phyloP scores from a whole-genome alignment of 106 monocot genomes.

The Posidonia australis region DNA sequence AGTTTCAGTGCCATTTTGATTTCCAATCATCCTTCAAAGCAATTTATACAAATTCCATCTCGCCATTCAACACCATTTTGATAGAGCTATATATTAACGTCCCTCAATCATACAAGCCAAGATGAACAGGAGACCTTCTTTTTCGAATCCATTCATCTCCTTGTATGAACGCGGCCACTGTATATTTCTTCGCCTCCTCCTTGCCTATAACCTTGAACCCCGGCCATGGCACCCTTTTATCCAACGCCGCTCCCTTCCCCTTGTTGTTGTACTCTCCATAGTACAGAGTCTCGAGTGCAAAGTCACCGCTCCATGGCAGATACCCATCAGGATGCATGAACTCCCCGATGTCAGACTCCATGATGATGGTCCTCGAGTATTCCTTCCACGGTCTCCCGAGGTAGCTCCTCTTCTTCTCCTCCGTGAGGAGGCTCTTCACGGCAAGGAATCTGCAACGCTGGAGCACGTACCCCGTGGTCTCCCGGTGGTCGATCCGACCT shows the following conservation, averaged over 20 bases:
- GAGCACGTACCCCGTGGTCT: slow-evolving; percentile 39
- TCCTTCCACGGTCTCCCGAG: slow-evolving; percentile 78
- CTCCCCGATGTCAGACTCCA: slow-evolving; percentile 53
- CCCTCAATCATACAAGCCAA: background rate
- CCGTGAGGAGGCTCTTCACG: slow-evolving; percentile 27
- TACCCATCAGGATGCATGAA: slow-evolving; percentile 55
- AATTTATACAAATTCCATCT: no score
- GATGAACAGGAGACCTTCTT: background rate
- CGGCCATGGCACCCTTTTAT: slow-evolving; percentile 41
- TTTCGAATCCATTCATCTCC: background rate
- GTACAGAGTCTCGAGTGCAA: slow-evolving; percentile 35
- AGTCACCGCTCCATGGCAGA: slow-evolving; percentile 56
- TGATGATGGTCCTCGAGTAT: slow-evolving; percentile 49
- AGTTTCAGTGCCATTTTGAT: no score
- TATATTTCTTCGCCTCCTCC: background rate
- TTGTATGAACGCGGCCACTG: background rate
- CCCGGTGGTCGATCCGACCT: slow-evolving; percentile 34
- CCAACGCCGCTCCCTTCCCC: slow-evolving; percentile 27
- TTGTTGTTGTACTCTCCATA: slow-evolving; percentile 44
- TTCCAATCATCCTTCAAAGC: no score
- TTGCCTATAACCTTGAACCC: slow-evolving; percentile 28
- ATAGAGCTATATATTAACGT: no score
- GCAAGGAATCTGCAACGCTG: slow-evolving; percentile 57
- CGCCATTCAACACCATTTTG: no score
- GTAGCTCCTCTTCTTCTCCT: slow-evolving; percentile 32